Conservation (phyloP, 2,329 filamentous ascomycete species). For the Trichothecium roseum region DNA sequence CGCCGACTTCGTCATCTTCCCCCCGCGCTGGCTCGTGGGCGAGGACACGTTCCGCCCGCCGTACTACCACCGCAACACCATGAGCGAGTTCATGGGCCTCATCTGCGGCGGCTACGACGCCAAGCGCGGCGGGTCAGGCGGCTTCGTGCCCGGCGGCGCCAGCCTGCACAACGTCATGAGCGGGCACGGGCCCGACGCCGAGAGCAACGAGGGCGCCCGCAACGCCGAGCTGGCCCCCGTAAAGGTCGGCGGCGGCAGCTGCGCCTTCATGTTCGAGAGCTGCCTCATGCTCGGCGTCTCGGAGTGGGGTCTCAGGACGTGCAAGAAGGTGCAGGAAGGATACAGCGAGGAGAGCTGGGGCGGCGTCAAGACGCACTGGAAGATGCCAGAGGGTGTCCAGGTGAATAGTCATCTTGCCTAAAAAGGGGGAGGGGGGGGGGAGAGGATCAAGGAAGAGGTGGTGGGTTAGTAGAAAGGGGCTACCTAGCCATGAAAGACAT, state of each 20-base stretch:
- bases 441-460: no score
- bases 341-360: constrained; percentile 75
- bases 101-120: constrained; percentile 50
- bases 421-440: background rate
- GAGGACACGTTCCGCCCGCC: constrained; percentile 64
- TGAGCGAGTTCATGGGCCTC: constrained; percentile 56
- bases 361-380: constrained; percentile 45
- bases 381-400: constrained; percentile 2
- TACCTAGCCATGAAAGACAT: no score
- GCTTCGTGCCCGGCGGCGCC: constrained; percentile 48
- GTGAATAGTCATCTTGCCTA: constrained; percentile 3
- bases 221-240: constrained; percentile 41
- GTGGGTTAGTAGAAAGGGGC: no score
- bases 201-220: constrained; percentile 44
- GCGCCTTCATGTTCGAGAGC: constrained; percentile 62
- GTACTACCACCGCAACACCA: constrained; percentile 63
- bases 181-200: constrained; percentile 52
- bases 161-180: constrained; percentile 63
- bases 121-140: constrained; percentile 39
- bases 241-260: constrained; percentile 51
- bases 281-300: constrained; percentile 62
- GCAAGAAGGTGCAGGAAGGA: constrained; percentile 46
- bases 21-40: constrained; percentile 59
- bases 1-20: constrained; percentile 66
- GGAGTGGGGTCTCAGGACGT: constrained; percentile 56